Percentiles rank a stretch among this genome's conserved stretches.
Conservation (phyloP, 2,329 filamentous ascomycete genomes). For the Colletotrichum gloeosporioides region DNA sequence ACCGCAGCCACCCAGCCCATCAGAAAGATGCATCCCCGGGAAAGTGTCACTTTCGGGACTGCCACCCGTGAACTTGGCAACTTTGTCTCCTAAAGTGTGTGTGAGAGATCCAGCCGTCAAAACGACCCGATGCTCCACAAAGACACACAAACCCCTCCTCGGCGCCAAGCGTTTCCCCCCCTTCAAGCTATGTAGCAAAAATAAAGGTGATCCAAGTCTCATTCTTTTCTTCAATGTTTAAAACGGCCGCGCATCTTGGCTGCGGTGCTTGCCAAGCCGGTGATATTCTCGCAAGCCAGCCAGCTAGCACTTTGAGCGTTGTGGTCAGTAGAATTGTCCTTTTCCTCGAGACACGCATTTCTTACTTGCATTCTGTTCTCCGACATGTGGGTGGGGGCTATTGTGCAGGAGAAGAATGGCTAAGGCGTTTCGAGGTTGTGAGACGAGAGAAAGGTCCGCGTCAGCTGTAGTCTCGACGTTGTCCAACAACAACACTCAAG, state of each 20-base stretch:
- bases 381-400: neutral
- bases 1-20: neutral
- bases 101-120: neutral
- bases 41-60: neutral
- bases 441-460: neutral
- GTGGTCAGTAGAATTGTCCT: neutral
- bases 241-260: neutral
- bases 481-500: neutral
- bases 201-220: neutral
- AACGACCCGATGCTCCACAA: neutral
- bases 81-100: neutral
- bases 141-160: neutral
- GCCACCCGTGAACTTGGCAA: neutral
- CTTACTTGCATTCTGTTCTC: neutral
- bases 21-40: neutral
- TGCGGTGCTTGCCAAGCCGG: neutral
- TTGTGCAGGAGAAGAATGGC: neutral
- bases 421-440: neutral
- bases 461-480: neutral
- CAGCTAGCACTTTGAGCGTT: neutral
- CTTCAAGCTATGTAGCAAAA: neutral
- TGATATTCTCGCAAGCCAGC: neutral
- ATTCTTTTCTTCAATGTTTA: neutral
- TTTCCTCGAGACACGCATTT: neutral
- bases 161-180: neutral